These are phyloP conservation scores for Hansenula sp. DNA, from an alignment of 1,139 yeast species.

Conservation along the genomic window DNA sequence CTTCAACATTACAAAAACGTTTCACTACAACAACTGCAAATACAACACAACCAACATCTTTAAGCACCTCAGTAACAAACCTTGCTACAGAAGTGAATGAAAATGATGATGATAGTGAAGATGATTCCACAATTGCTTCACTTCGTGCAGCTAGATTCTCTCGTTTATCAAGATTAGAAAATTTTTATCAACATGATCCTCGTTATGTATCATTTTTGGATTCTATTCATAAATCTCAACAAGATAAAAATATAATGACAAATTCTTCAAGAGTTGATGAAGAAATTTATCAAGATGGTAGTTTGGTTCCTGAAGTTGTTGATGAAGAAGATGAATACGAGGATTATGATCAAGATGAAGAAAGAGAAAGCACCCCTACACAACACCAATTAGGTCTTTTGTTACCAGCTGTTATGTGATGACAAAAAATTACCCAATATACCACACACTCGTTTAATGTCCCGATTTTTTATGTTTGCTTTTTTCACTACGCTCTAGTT, in stretches of 20 bases:
- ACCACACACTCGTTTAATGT: no score
- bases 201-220: not conserved
- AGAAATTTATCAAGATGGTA: not conserved
- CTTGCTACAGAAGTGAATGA: not conserved
- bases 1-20: no score
- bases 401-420: not conserved
- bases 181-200: not conserved
- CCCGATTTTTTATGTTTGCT: no score
- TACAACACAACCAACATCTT: no score
- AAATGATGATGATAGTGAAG: not conserved
- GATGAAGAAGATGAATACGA: not conserved
- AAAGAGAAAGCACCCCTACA: not conserved
- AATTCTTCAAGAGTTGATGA: not conserved
- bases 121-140: conserved; percentile 11
- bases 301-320: not conserved
- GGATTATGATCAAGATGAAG: not conserved
- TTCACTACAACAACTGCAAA: no score
- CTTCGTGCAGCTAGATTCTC: conserved; percentile 17
- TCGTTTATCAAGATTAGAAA: conserved; percentile 11
- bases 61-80: no score
- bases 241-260: no score
- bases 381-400: not conserved
- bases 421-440: no score
- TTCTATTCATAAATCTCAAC: no score
- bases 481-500: no score